phyloP scores from a whole-genome alignment of 1,284 basidiomycete species.

The Vanrija sp. region DNA sequence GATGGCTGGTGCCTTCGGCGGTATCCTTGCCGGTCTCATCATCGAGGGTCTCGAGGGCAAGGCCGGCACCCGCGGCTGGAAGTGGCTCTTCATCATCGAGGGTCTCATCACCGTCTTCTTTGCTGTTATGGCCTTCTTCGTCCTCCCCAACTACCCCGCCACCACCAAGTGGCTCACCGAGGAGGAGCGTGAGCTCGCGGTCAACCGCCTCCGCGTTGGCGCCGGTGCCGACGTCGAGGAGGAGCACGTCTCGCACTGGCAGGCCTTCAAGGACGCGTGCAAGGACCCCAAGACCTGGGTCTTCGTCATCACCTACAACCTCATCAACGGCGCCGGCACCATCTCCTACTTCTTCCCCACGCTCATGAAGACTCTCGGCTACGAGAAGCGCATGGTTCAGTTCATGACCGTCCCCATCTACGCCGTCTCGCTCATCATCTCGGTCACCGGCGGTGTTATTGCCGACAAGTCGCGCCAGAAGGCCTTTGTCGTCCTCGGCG shows the following conservation, averaged over 20 bases:
- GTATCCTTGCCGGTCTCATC: slow-evolving; percentile 41
- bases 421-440: slow-evolving; percentile 43
- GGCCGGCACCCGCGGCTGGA: slow-evolving; percentile 30
- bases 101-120: slow-evolving; percentile 40
- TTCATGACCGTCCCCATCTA: slow-evolving; percentile 52
- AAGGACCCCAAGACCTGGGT: slow-evolving; percentile 40
- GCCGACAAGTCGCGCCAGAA: slow-evolving; percentile 46
- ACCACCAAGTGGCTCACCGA: slow-evolving; percentile 41
- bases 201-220: slow-evolving; percentile 22
- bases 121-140: slow-evolving; percentile 37
- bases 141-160: slow-evolving; percentile 45
- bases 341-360: slow-evolving; percentile 51
- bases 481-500: slow-evolving; percentile 39
- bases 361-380: slow-evolving; percentile 41
- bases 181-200: slow-evolving; percentile 29
- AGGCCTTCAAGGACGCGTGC: slow-evolving; percentile 25
- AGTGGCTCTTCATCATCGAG: slow-evolving; percentile 47
- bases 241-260: slow-evolving; percentile 20
- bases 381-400: slow-evolving; percentile 40
- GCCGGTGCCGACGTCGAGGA: slow-evolving; percentile 19
- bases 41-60: slow-evolving; percentile 34
- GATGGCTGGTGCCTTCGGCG: slow-evolving; percentile 42
- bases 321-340: slow-evolving; percentile 41
- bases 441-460: slow-evolving; percentile 36
- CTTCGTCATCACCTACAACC: slow-evolving; percentile 32